phyloP scores from a whole-genome alignment of 352 stramenopile genomes.

The Peronospora tabacina region DNA sequence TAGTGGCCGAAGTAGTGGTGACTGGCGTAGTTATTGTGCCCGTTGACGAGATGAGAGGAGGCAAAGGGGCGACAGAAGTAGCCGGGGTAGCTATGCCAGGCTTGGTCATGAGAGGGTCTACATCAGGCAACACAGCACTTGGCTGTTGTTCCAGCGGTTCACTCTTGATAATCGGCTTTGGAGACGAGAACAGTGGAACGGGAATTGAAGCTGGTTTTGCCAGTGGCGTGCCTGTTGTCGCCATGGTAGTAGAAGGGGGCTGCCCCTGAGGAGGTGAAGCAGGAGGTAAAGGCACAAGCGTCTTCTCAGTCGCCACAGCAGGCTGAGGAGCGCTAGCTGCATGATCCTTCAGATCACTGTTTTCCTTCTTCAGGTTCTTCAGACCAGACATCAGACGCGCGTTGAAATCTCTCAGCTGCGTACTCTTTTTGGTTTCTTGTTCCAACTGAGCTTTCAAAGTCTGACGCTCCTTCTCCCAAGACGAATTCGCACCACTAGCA shows the following conservation, averaged over 20 bases:
- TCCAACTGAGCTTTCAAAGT: constrained; percentile 52
- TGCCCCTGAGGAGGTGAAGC: constrained; percentile 11
- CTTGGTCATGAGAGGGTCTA: constrained; percentile 12
- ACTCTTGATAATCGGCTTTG: constrained; percentile 12
- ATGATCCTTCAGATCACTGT: constrained; percentile 59
- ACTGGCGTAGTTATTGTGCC: constrained; percentile 11
- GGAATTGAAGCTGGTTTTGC: constrained; percentile 15
- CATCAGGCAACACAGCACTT: constrained; percentile 10
- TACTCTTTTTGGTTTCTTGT: constrained; percentile 54
- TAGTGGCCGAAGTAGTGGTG: constrained; percentile 14
- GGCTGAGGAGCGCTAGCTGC: constrained; percentile 15
- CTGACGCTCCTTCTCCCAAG: constrained; percentile 52
- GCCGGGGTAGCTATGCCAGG: constrained; percentile 2
- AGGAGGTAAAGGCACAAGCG: constrained; percentile 15
- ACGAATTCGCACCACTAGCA: constrained; percentile 29
- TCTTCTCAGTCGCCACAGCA: constrained; percentile 15
- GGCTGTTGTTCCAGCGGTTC: constrained; percentile 10
- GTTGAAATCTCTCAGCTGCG: constrained; percentile 72
- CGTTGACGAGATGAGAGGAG: constrained; percentile 11
- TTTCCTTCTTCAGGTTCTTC: constrained; percentile 71
- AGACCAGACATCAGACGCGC: constrained; percentile 53
- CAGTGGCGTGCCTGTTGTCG: constrained; percentile 9
- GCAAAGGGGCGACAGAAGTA: constrained; percentile 7
- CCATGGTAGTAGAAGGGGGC: constrained; percentile 7
- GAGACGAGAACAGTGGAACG: constrained; percentile 18